These are phyloP conservation scores for Clavariopsis aquatica DNA, from an alignment of 495 filamentous ascomycete species.

Conservation along the genomic window DNA sequence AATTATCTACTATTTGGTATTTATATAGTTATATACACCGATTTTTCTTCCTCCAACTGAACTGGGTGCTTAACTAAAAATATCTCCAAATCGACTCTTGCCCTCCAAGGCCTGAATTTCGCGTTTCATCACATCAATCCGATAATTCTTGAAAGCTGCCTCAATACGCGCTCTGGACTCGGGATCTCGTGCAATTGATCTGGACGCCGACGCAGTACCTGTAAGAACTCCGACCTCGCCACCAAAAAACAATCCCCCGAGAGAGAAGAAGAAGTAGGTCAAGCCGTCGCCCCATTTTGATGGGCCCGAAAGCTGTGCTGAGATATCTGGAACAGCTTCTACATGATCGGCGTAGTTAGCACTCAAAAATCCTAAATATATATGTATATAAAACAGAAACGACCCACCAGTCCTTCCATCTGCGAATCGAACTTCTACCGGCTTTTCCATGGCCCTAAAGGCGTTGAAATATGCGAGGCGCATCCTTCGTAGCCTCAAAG, in stretches of 20 bases:
- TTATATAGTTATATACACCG: neutral
- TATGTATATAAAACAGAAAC: neutral
- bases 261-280: constrained; percentile 63
- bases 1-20: too few species aligned
- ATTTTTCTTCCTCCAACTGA: neutral
- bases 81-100: constrained; percentile 14
- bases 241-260: constrained; percentile 64
- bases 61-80: constrained; percentile 4
- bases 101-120: constrained; percentile 59
- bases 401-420: constrained; percentile 58
- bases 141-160: constrained; percentile 63
- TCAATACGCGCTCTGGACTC: constrained; percentile 60
- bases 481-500: constrained; percentile 56
- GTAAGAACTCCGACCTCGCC: constrained; percentile 63
- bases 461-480: constrained; percentile 60
- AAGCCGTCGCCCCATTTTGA: constrained; percentile 60
- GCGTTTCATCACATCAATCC: constrained; percentile 60
- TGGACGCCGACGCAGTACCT: constrained; percentile 55
- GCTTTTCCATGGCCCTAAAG: constrained; percentile 60
- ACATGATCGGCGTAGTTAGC: constrained; percentile 7
- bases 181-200: constrained; percentile 56
- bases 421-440: constrained; percentile 62
- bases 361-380: neutral
- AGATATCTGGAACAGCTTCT: constrained; percentile 65
- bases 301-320: constrained; percentile 55